A percentile compares a stretch with the other conserved stretches of the same genome.
Evolutionary conservation across 192 early-diverging fungal genomes (phyloP).

Genomic region (Coemansia asiatica): DNA sequence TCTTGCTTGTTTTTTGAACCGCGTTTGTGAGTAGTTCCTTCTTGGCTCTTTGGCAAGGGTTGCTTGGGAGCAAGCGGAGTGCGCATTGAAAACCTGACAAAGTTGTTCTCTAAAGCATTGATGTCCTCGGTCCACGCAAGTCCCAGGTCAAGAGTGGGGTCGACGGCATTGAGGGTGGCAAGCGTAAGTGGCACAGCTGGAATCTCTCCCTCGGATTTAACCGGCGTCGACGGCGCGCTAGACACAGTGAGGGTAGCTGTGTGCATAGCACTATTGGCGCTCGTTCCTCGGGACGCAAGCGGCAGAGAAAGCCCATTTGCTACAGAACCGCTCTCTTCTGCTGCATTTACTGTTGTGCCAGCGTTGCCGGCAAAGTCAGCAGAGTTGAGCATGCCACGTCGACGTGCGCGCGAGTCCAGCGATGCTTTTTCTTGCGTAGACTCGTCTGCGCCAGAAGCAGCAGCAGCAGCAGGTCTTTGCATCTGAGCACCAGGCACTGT

Average conservation of each 20-base stretch:
- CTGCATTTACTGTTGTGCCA: neutral
- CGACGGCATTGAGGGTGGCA: neutral
- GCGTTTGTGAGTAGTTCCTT: neutral
- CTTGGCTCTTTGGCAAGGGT: neutral
- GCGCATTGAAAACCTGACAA: slow-evolving; percentile 48
- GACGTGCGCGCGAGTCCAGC: slow-evolving; percentile 15
- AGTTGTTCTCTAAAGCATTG: slow-evolving; percentile 42
- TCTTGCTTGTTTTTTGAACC: neutral
- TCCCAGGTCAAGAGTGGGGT: slow-evolving; percentile 20
- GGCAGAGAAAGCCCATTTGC: neutral
- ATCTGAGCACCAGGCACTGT: slow-evolving; percentile 2
- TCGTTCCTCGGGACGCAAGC: slow-evolving; percentile 1
- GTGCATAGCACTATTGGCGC: slow-evolving; percentile 2
- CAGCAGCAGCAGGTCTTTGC: too few relatives aligned
- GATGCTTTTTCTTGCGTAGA: slow-evolving; percentile 1
- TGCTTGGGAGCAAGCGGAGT: slow-evolving; percentile 12
- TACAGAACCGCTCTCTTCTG: neutral
- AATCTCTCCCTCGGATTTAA: slow-evolving; percentile 5
- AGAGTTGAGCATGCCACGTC: slow-evolving; percentile 25
- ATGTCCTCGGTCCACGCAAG: slow-evolving; percentile 54
- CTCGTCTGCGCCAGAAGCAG: neutral
- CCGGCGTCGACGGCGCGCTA: slow-evolving; percentile 10
- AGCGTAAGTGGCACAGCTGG: neutral
- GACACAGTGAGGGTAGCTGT: neutral
- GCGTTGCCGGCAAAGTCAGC: slow-evolving; percentile 16